Evolutionary conservation across 768 basidiomycete genomes (phyloP).

Genomic region (Tephrocybe sp.): DNA sequence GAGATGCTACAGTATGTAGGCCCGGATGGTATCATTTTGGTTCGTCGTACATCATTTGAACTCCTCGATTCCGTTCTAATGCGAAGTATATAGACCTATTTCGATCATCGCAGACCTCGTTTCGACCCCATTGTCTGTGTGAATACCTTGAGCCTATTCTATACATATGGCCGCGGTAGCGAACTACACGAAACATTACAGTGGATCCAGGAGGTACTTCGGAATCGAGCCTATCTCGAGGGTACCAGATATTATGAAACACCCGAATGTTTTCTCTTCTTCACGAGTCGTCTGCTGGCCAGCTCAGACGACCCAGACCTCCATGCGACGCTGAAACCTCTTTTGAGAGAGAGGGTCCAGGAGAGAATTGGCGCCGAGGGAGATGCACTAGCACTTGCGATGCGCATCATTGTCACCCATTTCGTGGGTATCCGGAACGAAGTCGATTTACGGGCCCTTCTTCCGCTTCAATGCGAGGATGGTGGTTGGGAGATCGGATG

Average conservation of each 20-base stretch:
- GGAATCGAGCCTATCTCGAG: conserved; percentile 52
- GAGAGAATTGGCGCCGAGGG: conserved; percentile 51
- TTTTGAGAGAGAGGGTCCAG: conserved; percentile 44
- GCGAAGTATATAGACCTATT: conserved; percentile 42
- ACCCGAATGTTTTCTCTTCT: conserved; percentile 53
- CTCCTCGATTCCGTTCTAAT: conserved; percentile 5
- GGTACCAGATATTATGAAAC: conserved; percentile 58
- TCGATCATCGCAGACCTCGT: conserved; percentile 48
- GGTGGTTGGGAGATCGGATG: conserved; percentile 57
- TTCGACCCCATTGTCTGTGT: conserved; percentile 56
- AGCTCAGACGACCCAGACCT: conserved; percentile 32
- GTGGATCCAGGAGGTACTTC: conserved; percentile 51
- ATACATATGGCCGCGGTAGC: conserved; percentile 44
- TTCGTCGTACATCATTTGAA: conserved; percentile 14
- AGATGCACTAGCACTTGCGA: conserved; percentile 55
- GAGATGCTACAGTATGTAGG: conserved; percentile 55
- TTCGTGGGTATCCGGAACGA: conserved; percentile 40
- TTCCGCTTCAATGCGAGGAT: conserved; percentile 50
- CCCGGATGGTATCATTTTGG: conserved; percentile 52
- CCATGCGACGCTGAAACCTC: conserved; percentile 34
- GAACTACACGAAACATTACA: conserved; percentile 44
- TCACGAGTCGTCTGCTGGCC: conserved; percentile 44
- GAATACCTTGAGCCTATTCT: conserved; percentile 51
- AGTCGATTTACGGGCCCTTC: conserved; percentile 44
- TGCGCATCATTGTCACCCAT: conserved; percentile 50